A percentile compares a stretch with the other conserved stretches of the same genome.
These are phyloP conservation scores for Penicillium sumatraense DNA, from an alignment of 2,329 filamentous ascomycete genomes.

Conservation along the genomic window DNA sequence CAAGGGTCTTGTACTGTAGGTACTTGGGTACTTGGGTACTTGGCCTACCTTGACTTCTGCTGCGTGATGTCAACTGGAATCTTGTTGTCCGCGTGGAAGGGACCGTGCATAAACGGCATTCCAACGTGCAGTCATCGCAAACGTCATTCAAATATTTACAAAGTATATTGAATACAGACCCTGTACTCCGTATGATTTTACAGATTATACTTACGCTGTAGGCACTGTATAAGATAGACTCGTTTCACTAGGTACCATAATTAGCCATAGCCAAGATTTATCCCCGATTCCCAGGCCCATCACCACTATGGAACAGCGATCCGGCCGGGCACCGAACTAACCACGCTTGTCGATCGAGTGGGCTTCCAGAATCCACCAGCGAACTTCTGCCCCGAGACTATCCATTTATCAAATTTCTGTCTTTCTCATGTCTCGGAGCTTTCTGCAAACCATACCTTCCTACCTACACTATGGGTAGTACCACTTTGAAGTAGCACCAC, in stretches of 20 bases:
- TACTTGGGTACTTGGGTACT: no score
- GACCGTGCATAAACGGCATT: neutral
- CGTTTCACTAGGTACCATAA: no score
- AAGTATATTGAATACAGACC: no score
- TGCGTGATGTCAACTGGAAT: constrained; percentile 1
- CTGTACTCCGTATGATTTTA: no score
- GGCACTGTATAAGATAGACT: no score
- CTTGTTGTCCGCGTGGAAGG: neutral
- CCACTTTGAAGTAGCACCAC: no score
- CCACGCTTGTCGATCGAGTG: constrained; percentile 8
- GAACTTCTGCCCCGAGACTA: constrained; percentile 2
- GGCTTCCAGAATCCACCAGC: constrained; percentile 9
- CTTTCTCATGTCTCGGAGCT: constrained; percentile 3
- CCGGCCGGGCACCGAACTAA: neutral
- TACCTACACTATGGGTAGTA: neutral
- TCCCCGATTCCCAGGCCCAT: neutral
- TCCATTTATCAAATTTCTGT: neutral
- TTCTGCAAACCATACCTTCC: neutral
- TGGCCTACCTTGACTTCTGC: neutral
- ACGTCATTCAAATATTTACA: no score
- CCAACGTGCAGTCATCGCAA: no score
- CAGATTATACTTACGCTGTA: no score
- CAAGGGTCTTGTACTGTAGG: no score
- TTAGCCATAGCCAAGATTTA: neutral
- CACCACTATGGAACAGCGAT: constrained; percentile 2